These are phyloP conservation scores for Podospora tetraspora DNA, from an alignment of 495 filamentous ascomycete species.

Conservation along the genomic window DNA sequence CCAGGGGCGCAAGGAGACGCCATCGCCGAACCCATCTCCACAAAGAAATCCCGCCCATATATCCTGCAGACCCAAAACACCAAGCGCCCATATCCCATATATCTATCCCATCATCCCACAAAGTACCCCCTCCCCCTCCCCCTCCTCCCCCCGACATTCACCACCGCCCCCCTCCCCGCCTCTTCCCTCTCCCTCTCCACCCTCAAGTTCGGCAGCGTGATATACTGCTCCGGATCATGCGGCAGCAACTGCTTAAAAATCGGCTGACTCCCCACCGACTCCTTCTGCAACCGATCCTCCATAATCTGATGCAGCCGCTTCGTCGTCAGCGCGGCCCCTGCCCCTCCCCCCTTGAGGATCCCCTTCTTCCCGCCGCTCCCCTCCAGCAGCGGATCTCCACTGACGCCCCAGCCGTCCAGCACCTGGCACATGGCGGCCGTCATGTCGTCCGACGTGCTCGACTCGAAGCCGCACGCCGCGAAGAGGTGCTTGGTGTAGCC, in stretches of 20 bases:
- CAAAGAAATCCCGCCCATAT: neutral
- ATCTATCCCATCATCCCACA: neutral
- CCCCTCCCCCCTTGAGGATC: neutral
- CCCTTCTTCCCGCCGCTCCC: neutral
- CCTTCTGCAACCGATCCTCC: slow-evolving; percentile 29
- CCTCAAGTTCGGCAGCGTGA: slow-evolving; percentile 28
- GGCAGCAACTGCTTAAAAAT: slow-evolving; percentile 36
- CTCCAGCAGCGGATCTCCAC: neutral
- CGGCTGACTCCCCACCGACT: slow-evolving; percentile 26
- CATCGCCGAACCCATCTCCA: neutral
- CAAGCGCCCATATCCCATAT: neutral
- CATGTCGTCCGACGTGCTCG: slow-evolving; percentile 34
- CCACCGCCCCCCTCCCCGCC: neutral
- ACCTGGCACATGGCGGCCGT: slow-evolving; percentile 31
- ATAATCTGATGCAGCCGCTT: slow-evolving; percentile 33
- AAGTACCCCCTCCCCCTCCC: neutral
- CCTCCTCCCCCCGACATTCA: neutral
- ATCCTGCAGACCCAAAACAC: no score
- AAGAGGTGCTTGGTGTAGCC: slow-evolving; percentile 33
- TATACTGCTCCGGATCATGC: slow-evolving; percentile 30
- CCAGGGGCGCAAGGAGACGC: neutral
- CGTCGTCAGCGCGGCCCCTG: slow-evolving; percentile 20
- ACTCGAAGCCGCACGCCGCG: slow-evolving; percentile 34
- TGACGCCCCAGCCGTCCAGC: slow-evolving; percentile 19
- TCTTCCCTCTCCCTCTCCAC: neutral